Base-by-base conservation (phyloP, 805 yeast genomes). In the Nakazawaea wyomingensis region DNA sequence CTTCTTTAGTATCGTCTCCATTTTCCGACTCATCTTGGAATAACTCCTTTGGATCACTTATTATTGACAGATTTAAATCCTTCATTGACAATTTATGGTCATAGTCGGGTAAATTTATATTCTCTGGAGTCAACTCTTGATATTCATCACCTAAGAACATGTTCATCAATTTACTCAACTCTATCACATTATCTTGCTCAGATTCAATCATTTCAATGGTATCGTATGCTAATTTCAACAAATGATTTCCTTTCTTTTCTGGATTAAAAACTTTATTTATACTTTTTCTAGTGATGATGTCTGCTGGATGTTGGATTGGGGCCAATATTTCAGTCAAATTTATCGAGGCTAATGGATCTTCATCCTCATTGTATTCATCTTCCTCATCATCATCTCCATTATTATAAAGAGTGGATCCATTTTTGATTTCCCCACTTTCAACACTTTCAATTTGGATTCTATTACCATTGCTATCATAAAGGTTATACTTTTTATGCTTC, bases 81-180 rank as follows among this genome's bases (percentile, higher is more conserved):
- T 47, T 39, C 18, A 46, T 35, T 14, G 51, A 20, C 35, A 82
- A 60, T 26, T 80, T 77, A 53, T 83, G 89, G 54, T 86, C 85
- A 54, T 85, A 85, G 21, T 64, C 69, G 2, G 88, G 83, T 27
- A 89, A 66, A 19, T 78, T 75, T 61, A 90, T 60, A 37, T 78
- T 76, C 18, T 75, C 78, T 28, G 85, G 86, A 17, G 78, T 66
- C 31, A 83, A 62, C 43, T 78, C 79, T 34, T 69, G 69, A 50
- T 95, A 85, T 57, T 87, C 91, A 56, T 91, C 98, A 4, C 97
- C 96, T 39, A 91, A 68, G 51, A 91, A 78, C 1, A 85, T 80
- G 48, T 82, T 85, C 62, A 93, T 71, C 35, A 91, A 68, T 53
- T 78, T 78, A 34, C 83, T 76, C 41, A 89, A 66, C 54, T 80